Percentiles rank a stretch among this genome's conserved stretches.
These are phyloP conservation scores for Hypoxylon fuscum DNA, from an alignment of 495 filamentous ascomycete genomes.

Conservation along the genomic window DNA sequence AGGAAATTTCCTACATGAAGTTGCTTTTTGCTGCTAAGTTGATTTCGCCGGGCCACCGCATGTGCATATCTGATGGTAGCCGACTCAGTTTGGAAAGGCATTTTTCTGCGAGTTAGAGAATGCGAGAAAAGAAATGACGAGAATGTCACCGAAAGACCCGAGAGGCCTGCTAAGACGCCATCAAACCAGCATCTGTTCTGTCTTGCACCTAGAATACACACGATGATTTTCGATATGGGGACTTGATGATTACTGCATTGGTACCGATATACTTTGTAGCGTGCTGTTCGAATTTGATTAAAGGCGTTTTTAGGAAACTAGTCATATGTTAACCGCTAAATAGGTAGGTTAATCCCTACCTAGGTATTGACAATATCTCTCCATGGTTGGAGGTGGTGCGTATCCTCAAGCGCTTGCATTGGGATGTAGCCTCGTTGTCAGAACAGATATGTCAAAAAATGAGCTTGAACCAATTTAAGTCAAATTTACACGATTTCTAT, in stretches of 20 bases:
- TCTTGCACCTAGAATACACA: slow-evolving; percentile 7
- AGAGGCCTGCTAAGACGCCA: not conserved
- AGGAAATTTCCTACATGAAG: slow-evolving; percentile 9
- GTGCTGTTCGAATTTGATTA: no score
- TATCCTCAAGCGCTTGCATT: not conserved
- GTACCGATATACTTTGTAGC: no score
- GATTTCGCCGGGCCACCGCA: slow-evolving; percentile 19
- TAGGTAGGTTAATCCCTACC: no score
- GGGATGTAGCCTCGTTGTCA: not conserved
- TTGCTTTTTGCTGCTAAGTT: slow-evolving; percentile 36
- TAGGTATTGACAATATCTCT: no score
- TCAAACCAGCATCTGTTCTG: not conserved
- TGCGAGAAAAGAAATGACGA: not conserved
- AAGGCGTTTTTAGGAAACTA: no score
- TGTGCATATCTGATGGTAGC: slow-evolving; percentile 1
- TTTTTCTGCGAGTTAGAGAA: slow-evolving; percentile 14
- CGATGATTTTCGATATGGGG: slow-evolving; percentile 7
- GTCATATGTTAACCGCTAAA: no score
- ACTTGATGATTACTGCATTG: slow-evolving; percentile 16
- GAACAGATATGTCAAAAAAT: not conserved
- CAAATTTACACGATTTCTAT: not conserved
- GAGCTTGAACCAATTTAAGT: not conserved
- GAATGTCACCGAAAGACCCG: not conserved
- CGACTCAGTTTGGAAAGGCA: slow-evolving; percentile 6
- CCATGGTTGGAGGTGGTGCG: not conserved